These are phyloP conservation scores for Colletotrichum orchidophilum DNA, from an alignment of 2,329 filamentous ascomycete species.

Conservation along the genomic window DNA sequence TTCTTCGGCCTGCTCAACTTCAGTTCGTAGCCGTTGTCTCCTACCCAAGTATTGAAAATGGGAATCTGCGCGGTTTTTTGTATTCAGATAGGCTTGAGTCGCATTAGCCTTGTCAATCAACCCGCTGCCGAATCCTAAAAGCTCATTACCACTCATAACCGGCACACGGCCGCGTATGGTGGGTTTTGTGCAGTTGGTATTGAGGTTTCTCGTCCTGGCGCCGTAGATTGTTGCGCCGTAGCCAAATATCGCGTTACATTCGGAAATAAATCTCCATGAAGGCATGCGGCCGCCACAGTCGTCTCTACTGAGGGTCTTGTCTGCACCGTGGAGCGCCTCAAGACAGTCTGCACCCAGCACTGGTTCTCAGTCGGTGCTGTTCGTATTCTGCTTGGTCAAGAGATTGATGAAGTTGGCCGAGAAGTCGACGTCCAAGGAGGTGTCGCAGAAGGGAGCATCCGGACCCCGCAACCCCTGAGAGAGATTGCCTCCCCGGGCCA, in stretches of 20 bases:
- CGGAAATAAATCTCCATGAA: background rate
- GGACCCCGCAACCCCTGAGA: background rate
- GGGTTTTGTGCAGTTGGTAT: background rate
- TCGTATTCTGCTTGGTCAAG: background rate
- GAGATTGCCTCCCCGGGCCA: constrained; percentile 12
- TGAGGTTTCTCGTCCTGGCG: background rate
- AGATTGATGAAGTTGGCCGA: constrained; percentile 25
- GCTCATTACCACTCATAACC: background rate
- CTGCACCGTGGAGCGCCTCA: background rate
- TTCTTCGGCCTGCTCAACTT: background rate
- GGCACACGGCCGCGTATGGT: too few species aligned
- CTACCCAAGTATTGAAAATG: constrained; percentile 13
- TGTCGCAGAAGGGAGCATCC: constrained; percentile 12
- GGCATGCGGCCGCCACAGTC: background rate
- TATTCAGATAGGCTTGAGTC: background rate
- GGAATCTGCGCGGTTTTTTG: background rate
- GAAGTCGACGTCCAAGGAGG: constrained; percentile 13
- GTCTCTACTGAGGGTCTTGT: background rate
- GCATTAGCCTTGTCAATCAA: background rate
- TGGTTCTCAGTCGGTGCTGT: constrained; percentile 2
- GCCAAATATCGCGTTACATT: background rate
- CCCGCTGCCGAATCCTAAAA: constrained; percentile 1
- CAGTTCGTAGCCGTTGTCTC: background rate
- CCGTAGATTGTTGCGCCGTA: background rate
- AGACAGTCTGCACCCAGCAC: constrained; percentile 10